These are phyloP conservation scores for Eucalyptus erythrocorys DNA, from an alignment of 345 rosid genomes.

Conservation along the genomic window DNA sequence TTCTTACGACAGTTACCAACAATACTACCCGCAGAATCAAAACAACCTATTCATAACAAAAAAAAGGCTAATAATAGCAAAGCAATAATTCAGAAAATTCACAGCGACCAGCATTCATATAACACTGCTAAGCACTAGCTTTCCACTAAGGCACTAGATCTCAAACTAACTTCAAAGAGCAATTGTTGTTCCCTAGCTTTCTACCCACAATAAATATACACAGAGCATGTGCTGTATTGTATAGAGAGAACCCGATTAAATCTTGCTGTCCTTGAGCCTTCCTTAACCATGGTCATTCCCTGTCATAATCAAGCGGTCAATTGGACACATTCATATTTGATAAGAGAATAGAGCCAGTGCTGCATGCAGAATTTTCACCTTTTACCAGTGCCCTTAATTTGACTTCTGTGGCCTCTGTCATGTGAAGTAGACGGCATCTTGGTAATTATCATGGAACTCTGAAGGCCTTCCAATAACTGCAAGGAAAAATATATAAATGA, in stretches of 20 bases:
- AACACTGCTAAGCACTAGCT: not conserved
- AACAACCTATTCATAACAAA: not conserved
- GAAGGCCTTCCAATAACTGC: slow-evolving; percentile 92
- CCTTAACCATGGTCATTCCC: slow-evolving; percentile 46
- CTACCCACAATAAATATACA: not conserved
- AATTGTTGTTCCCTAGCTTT: not conserved
- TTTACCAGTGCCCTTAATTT: slow-evolving; percentile 26
- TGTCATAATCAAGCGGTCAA: slow-evolving; percentile 16
- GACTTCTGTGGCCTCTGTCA: slow-evolving; percentile 52
- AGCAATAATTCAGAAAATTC: not conserved
- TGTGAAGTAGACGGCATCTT: slow-evolving; percentile 72
- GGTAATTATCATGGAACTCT: slow-evolving; percentile 71
- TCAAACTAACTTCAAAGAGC: not conserved
- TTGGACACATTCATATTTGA: not conserved
- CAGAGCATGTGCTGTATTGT: not conserved
- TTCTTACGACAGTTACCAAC: not conserved
- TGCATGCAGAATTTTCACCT: slow-evolving; percentile 4
- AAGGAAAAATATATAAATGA: not conserved
- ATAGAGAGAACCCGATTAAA: not conserved
- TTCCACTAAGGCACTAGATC: not conserved
- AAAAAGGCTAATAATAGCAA: not conserved
- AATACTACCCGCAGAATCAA: not conserved
- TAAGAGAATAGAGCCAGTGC: not conserved
- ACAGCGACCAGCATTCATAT: not conserved
- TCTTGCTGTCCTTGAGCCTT: not conserved